phyloP scores from a whole-genome alignment of 805 yeast species.

The Saccharomycopsis sp. region DNA sequence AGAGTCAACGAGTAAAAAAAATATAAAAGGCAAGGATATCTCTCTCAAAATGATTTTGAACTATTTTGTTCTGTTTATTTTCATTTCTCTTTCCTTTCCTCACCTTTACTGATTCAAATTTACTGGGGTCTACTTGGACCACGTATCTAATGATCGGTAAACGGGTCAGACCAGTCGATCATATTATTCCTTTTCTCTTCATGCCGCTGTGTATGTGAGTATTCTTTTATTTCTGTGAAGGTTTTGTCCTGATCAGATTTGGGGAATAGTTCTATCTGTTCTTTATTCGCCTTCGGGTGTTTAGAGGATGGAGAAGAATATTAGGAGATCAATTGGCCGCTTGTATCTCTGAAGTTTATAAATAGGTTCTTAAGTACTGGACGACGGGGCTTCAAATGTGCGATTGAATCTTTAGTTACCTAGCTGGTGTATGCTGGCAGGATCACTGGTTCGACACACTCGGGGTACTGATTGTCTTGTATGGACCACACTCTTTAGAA shows the following conservation, averaged over 20 bases:
- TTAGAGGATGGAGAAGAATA: neutral
- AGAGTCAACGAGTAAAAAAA: too few relatives aligned
- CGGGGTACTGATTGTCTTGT: neutral
- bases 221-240: neutral
- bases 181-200: neutral
- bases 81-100: neutral
- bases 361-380: neutral
- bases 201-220: neutral
- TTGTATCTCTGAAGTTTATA: neutral
- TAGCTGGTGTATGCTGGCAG: neutral
- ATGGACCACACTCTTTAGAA: neutral
- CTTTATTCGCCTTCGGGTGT: neutral
- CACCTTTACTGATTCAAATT: neutral
- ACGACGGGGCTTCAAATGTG: neutral
- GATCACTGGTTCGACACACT: neutral
- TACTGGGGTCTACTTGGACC: slow-evolving; percentile 1
- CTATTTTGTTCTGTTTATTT: neutral
- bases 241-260: neutral
- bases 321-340: neutral
- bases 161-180: neutral
- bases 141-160: neutral
- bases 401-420: neutral
- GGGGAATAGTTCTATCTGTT: neutral
- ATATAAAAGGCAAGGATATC: neutral
- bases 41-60: neutral